Conservation (phyloP, 1,284 basidiomycete genomes). For the Sanguinoderma infundibulare region DNA sequence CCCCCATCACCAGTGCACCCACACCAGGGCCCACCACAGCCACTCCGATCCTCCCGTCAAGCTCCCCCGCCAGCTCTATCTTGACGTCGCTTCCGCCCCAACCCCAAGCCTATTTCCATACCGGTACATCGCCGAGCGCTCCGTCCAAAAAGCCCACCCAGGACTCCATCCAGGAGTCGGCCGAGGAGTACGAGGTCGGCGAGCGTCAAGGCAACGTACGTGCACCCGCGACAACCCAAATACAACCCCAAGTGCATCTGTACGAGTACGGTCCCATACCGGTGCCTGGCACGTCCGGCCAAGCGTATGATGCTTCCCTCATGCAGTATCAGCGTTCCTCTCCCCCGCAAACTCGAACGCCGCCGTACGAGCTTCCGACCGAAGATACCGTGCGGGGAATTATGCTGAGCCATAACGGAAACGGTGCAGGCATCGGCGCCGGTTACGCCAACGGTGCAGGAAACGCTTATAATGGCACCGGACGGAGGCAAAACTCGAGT, state of each 20-base stretch:
- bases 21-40: not conserved
- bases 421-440: not conserved
- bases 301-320: not conserved
- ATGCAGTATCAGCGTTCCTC: not conserved
- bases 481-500: not conserved
- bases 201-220: not conserved
- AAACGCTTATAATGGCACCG: not conserved
- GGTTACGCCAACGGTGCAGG: not conserved
- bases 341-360: not conserved
- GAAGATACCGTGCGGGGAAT: no score
- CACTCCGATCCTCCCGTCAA: not conserved
- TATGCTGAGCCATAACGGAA: not conserved
- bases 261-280: not conserved
- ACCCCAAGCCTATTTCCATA: not conserved
- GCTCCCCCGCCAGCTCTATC: not conserved
- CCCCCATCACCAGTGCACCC: not conserved
- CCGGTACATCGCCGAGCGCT: not conserved
- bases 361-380: not conserved
- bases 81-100: not conserved
- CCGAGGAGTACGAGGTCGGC: slow-evolving; percentile 12
- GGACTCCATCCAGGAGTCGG: slow-evolving; percentile 4
- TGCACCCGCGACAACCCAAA: no score
- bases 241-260: not conserved
- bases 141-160: slow-evolving; percentile 6
- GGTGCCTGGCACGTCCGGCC: slow-evolving; percentile 1